Evolutionary conservation across 176 grass and related monocot genomes (phyloP).

Genomic region (Cenchrus americanus): DNA sequence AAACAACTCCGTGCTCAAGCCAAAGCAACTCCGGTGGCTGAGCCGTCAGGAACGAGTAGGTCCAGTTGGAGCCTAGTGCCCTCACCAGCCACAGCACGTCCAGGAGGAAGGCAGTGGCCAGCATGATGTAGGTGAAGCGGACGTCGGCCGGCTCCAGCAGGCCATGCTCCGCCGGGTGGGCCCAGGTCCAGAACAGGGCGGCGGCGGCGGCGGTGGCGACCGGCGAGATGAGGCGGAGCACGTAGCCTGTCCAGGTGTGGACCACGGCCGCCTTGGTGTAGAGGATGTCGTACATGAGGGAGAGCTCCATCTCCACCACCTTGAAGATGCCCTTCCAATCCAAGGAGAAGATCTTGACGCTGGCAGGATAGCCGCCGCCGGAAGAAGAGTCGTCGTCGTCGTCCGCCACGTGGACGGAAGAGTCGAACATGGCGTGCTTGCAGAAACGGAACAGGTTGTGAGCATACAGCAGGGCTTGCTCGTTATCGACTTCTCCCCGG

Average conservation of each 20-base stretch:
- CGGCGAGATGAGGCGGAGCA: no score
- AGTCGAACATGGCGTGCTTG: background rate
- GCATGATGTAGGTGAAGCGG: background rate
- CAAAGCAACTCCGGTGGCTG: background rate
- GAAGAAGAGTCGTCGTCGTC: no score
- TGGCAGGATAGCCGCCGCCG: background rate
- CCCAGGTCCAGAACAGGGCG: background rate
- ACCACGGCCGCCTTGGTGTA: no score
- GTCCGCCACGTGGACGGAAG: background rate
- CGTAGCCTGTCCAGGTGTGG: no score
- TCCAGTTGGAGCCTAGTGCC: background rate
- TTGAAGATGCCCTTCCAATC: background rate
- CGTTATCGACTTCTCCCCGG: background rate
- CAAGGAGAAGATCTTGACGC: background rate
- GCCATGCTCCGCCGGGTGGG: no score
- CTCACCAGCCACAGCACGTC: background rate
- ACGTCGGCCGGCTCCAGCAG: no score
- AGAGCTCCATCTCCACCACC: constrained; percentile 39
- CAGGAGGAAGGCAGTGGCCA: background rate
- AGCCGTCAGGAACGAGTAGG: background rate
- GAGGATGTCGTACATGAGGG: no score
- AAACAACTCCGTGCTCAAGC: background rate
- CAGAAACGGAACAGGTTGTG: background rate
- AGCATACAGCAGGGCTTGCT: background rate
- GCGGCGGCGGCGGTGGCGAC: background rate